Base-by-base conservation (phyloP, 352 stramenopile species). In the Globisporangium emineosum region DNA sequence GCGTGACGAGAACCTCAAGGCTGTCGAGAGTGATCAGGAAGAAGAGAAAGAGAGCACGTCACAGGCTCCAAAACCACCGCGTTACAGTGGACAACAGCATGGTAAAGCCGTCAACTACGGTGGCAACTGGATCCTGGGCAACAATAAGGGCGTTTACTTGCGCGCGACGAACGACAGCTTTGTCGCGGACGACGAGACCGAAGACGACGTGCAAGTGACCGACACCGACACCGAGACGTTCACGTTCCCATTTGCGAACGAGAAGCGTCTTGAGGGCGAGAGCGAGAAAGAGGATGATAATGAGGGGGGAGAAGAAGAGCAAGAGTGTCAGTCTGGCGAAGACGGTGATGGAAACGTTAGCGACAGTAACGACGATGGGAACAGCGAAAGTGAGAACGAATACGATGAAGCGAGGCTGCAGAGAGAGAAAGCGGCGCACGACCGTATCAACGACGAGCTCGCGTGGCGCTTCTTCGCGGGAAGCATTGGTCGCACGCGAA, bases 401-500 rank as follows among this genome's bases (percentile, higher is more conserved):
- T 63, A 69, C 33, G 70, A 77, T 21, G 73, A 82, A 43, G 53
- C 70, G 30, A 65, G 69, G 15, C 54, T 63, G 67, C 60, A 76
- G 69, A 64, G 70, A 23, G 74, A 86, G 45, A 77, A 68, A 45
- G 64, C 55, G 5, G 70, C 75, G 45, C 69, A 69, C 54, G 79
- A 86, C 40, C 72, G 70, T 27, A 55, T 70, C 40, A 87, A 83
- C 52, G 82, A 93, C 50, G 65, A 86, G 33, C 76, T 89, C 21
- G 81, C 78, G 29, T 95, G 86, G 86, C 67, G 72, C 33, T 95
- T 91, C 66, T 93, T 93, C 43, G 84, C 84, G 33, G 86, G 86
- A 3, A 93, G 79, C 59, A 92, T 95, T 53, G 89, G 67, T 43
- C 86, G 86, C 49, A 63, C 65, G 19, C 79, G 80, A 10, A 75